Base-by-base conservation (phyloP, 345 rosid species). In the Heritiera littoralis region DNA sequence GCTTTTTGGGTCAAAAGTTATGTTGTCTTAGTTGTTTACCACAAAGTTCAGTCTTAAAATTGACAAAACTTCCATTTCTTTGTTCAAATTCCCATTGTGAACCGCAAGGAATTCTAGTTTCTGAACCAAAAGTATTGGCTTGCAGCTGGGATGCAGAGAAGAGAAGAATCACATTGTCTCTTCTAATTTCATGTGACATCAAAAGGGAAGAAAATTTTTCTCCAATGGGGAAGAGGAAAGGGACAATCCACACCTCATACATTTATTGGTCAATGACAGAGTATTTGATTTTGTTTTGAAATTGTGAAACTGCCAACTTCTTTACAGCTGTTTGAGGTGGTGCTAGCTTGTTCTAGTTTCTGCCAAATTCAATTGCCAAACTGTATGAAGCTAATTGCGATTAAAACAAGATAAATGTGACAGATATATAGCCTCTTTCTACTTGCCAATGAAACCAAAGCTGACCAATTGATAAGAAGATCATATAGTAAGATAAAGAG, bases 21-120 rank as follows among this genome's bases (percentile, higher is more conserved):
- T 35, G 56, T 69, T 40, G 32, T 76, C 51, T 70, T 74, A 52
- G 85, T 72, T 80, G 85, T 77, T 40, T 14, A 32, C 63, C 78
- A 71, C 79, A 52, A 48, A 64, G 11, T 40, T 63, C 9, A 11
- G 3, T 0, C 1, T 64, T 28, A 1, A 60, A 28, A 28, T 60
- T 28, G 14, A 60, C 66, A 30, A 30, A 48, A 48, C 35, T 17
- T 28, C 11, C n/a, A 6, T 41, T 40, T 18, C 11, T n/a, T 54
- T 72, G 46, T 54, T 52, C 15, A 38, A 20, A 12, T 52, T 66
- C 15, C 13, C 55, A 15, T n/a, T 66, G 55, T 45, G 30, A 54
- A 38, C 32, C 75, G 51, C 45, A 28, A 49, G 40, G 54, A 32
- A 18, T 18, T 63, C 41, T 64, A 10, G 14, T 13, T 64, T 32